phyloP scores from a whole-genome alignment of 345 rosid genomes.

The Raphanus raphanistrum region DNA sequence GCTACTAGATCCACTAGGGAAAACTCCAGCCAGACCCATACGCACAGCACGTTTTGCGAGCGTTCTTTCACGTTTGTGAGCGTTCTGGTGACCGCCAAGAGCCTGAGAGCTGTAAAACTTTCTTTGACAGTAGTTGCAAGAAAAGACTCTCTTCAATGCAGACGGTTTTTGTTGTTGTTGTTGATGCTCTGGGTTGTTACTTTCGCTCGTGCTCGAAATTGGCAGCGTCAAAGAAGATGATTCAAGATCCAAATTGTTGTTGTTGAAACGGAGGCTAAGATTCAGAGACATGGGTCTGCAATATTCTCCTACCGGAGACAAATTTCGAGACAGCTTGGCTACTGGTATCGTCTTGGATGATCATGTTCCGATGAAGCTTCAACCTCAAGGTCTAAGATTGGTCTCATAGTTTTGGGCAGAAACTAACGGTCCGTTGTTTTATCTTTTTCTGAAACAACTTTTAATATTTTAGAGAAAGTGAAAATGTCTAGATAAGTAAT shows the following conservation, averaged over 20 bases:
- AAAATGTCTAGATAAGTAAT: not conserved
- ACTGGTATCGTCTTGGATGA: constrained; percentile 42
- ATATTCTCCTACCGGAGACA: constrained; percentile 41
- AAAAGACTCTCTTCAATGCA: constrained; percentile 56
- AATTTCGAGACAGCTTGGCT: constrained; percentile 72
- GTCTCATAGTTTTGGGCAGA: constrained; percentile 44
- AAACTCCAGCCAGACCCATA: constrained; percentile 49
- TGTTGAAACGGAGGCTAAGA: constrained; percentile 53
- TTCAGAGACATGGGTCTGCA: constrained; percentile 53
- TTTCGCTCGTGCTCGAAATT: constrained; percentile 61
- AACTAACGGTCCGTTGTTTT: not conserved
- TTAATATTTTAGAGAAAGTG: not conserved
- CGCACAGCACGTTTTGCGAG: constrained; percentile 74
- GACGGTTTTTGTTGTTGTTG: constrained; percentile 43
- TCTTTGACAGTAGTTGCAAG: constrained; percentile 81
- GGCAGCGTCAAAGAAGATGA: constrained; percentile 46
- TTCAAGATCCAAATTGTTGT: constrained; percentile 29
- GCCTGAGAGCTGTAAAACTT: constrained; percentile 86
- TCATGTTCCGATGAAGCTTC: constrained; percentile 54
- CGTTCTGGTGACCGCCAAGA: constrained; percentile 87
- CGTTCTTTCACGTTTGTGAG: constrained; percentile 82
- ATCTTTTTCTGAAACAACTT: not conserved
- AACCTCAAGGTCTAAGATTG: constrained; percentile 53
- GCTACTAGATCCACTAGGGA: constrained; percentile 50
- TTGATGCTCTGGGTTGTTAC: constrained; percentile 54